A percentile compares a stretch with the other conserved stretches of the same genome.
Evolutionary conservation across 1,284 basidiomycete species (phyloP).

Genomic region (Trichosporon coremiiforme): DNA sequence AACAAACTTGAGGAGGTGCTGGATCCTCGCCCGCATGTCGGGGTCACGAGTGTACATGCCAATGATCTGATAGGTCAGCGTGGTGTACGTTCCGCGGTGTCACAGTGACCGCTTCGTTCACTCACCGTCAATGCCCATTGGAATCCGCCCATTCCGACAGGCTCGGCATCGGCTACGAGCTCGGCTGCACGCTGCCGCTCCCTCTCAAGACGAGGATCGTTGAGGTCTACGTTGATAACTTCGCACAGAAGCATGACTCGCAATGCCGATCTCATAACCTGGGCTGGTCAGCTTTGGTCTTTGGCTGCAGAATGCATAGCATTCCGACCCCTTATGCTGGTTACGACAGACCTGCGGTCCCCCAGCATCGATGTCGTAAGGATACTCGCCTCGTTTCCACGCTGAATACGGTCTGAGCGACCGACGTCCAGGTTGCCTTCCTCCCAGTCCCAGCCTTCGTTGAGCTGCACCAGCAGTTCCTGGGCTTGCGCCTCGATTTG

Average conservation of each 20-base stretch:
- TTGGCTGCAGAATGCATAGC: background rate
- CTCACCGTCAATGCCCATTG: constrained; percentile 30
- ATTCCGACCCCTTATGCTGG: background rate
- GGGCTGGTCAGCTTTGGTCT: background rate
- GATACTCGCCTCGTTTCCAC: constrained; percentile 30
- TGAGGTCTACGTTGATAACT: constrained; percentile 27
- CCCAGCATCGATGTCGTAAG: constrained; percentile 11
- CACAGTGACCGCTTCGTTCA: background rate
- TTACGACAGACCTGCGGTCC: background rate
- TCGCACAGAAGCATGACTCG: constrained; percentile 33
- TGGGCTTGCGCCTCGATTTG: constrained; percentile 27
- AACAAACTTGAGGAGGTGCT: constrained; percentile 20
- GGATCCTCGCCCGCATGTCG: constrained; percentile 18
- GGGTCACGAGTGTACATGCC: constrained; percentile 29
- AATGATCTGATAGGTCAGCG: constrained; percentile 21
- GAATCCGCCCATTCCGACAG: constrained; percentile 27
- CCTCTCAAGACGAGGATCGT: constrained; percentile 23
- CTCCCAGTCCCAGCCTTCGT: constrained; percentile 27
- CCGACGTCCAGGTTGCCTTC: constrained; percentile 26
- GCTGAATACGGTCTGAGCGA: constrained; percentile 28
- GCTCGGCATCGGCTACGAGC: constrained; percentile 31
- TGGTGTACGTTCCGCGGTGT: background rate
- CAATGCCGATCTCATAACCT: constrained; percentile 30
- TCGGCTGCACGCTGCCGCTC: constrained; percentile 25
- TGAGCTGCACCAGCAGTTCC: constrained; percentile 21